Evolutionary conservation across 2,329 filamentous ascomycete species (phyloP).

Genomic region (Claviceps lovelessii): DNA sequence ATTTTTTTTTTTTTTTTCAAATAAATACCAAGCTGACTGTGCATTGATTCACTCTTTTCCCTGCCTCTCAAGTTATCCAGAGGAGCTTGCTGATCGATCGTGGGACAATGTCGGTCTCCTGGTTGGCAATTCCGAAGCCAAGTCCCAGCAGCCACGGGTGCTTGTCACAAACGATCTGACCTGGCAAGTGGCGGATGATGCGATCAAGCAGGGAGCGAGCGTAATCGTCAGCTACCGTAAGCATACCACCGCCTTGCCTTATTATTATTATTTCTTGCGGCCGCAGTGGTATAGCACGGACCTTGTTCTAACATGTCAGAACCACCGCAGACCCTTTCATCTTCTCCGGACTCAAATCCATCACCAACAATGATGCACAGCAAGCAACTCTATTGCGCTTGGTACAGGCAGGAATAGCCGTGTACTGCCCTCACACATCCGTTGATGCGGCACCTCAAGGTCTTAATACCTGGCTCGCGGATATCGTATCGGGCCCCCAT

Average conservation of each 20-base stretch:
- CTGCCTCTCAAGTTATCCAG: conserved; percentile 56
- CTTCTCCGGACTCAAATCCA: conserved; percentile 78
- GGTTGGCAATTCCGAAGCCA: conserved; percentile 27
- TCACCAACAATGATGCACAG: conserved; percentile 73
- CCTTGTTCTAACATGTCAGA: not conserved
- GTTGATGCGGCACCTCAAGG: conserved; percentile 76
- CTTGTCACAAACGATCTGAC: conserved; percentile 77
- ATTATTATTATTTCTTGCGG: not conserved
- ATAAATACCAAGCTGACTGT: not conserved
- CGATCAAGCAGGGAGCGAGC: conserved; percentile 59
- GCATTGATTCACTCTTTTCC: not conserved
- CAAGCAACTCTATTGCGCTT: conserved; percentile 73
- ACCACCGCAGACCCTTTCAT: conserved; percentile 69
- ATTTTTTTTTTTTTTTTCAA: not conserved
- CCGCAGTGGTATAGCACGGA: not conserved
- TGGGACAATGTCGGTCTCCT: conserved; percentile 97
- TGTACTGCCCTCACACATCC: conserved; percentile 92
- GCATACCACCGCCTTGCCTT: conserved; percentile 5
- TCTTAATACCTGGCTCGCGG: conserved; percentile 86
- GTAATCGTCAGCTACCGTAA: conserved; percentile 81
- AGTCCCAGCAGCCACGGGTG: conserved; percentile 22
- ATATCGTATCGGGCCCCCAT: conserved; percentile 53
- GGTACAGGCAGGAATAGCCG: conserved; percentile 74
- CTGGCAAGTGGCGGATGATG: conserved; percentile 75
- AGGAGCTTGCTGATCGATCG: conserved; percentile 71